A percentile compares a stretch with the other conserved stretches of the same genome.
Conservation (phyloP, 1,284 basidiomycete species). For the Paramarasmius palmivorus region DNA sequence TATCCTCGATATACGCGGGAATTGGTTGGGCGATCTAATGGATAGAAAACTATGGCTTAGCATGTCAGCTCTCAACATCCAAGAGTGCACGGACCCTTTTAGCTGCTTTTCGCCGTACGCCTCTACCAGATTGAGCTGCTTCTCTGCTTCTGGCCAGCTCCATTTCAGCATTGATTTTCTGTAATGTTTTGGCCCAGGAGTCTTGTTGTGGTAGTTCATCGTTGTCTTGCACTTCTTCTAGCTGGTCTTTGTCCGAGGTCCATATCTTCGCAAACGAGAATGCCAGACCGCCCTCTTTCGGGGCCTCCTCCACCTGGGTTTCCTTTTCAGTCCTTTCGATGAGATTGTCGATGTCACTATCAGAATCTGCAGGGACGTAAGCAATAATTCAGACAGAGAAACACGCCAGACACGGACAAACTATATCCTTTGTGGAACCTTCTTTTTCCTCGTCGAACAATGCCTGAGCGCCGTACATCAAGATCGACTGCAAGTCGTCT, state of each 20-base stretch:
- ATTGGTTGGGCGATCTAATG: slow-evolving; percentile 12
- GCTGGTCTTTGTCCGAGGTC: slow-evolving; percentile 71
- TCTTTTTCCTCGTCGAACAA: slow-evolving; percentile 74
- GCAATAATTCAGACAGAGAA: background rate
- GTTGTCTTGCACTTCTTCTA: slow-evolving; percentile 64
- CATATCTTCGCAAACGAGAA: slow-evolving; percentile 90
- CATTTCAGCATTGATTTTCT: slow-evolving; percentile 54
- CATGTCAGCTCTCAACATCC: no score
- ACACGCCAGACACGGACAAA: slow-evolving; percentile 49
- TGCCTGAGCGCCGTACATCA: slow-evolving; percentile 81
- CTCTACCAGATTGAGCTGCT: slow-evolving; percentile 57
- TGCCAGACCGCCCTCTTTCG: slow-evolving; percentile 46
- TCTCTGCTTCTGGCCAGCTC: slow-evolving; percentile 33
- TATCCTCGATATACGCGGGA: slow-evolving; percentile 29
- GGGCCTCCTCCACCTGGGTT: slow-evolving; percentile 50
- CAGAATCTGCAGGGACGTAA: slow-evolving; percentile 54
- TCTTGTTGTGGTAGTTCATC: slow-evolving; percentile 53
- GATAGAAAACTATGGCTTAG: no score
- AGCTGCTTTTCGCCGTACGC: slow-evolving; percentile 69
- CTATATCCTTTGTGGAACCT: slow-evolving; percentile 57
- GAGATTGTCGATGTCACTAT: slow-evolving; percentile 78
- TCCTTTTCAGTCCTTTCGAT: slow-evolving; percentile 83
- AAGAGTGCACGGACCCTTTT: slow-evolving; percentile 42
- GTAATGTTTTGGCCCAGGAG: slow-evolving; percentile 76
- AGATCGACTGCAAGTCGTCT: slow-evolving; percentile 77